These are phyloP conservation scores for Aspergillus hortae DNA, from an alignment of 2,329 filamentous ascomycete species.

Conservation along the genomic window DNA sequence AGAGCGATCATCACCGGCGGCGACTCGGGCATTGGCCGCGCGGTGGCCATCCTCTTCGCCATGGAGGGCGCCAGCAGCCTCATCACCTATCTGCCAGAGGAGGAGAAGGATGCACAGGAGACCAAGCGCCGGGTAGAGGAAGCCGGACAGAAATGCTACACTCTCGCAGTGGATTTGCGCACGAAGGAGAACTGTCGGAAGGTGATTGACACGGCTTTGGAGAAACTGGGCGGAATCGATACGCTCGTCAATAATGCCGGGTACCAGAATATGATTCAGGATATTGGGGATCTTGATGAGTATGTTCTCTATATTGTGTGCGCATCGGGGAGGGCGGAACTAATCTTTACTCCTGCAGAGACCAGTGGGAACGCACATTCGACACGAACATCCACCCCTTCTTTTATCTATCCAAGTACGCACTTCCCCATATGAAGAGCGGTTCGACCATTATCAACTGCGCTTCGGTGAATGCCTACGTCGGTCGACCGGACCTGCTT, in stretches of 20 bases:
- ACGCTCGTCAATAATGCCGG: slow-evolving; percentile 67
- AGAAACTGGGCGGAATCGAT: slow-evolving; percentile 66
- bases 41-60: slow-evolving; percentile 71
- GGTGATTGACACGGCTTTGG: slow-evolving; percentile 63
- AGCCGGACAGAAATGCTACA: slow-evolving; percentile 62
- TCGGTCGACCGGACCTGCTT: slow-evolving; percentile 73
- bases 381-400: slow-evolving; percentile 78
- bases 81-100: slow-evolving; percentile 71
- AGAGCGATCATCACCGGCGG: slow-evolving; percentile 78
- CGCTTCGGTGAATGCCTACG: slow-evolving; percentile 77
- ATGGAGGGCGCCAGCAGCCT: slow-evolving; percentile 74
- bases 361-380: slow-evolving; percentile 78
- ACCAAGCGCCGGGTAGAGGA: slow-evolving; percentile 69
- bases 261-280: slow-evolving; percentile 68
- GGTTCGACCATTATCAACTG: slow-evolving; percentile 82
- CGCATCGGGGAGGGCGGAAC: not conserved
- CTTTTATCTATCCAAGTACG: slow-evolving; percentile 78
- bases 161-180: slow-evolving; percentile 63
- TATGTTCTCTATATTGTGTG: slow-evolving; percentile 28
- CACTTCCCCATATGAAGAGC: slow-evolving; percentile 68
- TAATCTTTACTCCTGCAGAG: slow-evolving; percentile 33
- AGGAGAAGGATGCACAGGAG: slow-evolving; percentile 71
- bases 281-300: slow-evolving; percentile 69
- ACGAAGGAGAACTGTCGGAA: slow-evolving; percentile 66
- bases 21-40: slow-evolving; percentile 74